Conservation (phyloP, 1,284 basidiomycete genomes). For the Bondarzewia mesenterica region DNA sequence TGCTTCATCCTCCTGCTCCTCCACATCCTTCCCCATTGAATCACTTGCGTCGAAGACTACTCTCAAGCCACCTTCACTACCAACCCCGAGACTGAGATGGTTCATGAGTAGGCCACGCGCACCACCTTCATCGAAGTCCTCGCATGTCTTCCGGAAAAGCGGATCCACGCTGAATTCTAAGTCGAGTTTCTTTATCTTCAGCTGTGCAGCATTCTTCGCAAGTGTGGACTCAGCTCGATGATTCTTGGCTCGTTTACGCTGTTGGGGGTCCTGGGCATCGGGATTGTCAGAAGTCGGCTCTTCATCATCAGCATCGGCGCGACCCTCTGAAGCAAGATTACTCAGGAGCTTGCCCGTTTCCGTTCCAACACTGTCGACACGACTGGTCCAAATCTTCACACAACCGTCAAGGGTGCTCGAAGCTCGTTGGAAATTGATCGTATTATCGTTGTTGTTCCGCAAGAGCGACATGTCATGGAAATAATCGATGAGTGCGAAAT, state of each 20-base stretch:
- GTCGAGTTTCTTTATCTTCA: slow-evolving; percentile 89
- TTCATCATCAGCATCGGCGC: slow-evolving; percentile 46
- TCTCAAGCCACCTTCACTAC: slow-evolving; percentile 76
- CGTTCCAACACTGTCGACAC: slow-evolving; percentile 94
- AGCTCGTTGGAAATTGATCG: slow-evolving; percentile 98
- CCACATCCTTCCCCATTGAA: slow-evolving; percentile 71
- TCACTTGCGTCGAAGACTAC: slow-evolving; percentile 98
- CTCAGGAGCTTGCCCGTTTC: slow-evolving; percentile 95
- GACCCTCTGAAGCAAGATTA: slow-evolving; percentile 74
- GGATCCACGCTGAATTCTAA: slow-evolving; percentile 96
- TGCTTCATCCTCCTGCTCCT: slow-evolving; percentile 65
- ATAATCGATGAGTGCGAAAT: slow-evolving; percentile 97
- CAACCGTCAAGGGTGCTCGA: slow-evolving; percentile 97
- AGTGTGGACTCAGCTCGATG: slow-evolving; percentile 75
- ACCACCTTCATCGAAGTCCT: slow-evolving; percentile 98
- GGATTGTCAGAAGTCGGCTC: slow-evolving; percentile 54
- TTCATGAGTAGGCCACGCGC: slow-evolving; percentile 94
- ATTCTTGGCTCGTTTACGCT: slow-evolving; percentile 55
- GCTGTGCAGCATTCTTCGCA: slow-evolving; percentile 73
- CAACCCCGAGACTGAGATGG: slow-evolving; percentile 70
- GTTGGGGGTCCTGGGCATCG: slow-evolving; percentile 44
- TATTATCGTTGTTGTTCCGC: slow-evolving; percentile 83
- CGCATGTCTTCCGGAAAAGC: slow-evolving; percentile 95
- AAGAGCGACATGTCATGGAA: slow-evolving; percentile 99
- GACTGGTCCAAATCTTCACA: slow-evolving; percentile 99